Evolutionary conservation across 2,329 filamentous ascomycete genomes (phyloP).

Genomic region (Aspergillus sp.): DNA sequence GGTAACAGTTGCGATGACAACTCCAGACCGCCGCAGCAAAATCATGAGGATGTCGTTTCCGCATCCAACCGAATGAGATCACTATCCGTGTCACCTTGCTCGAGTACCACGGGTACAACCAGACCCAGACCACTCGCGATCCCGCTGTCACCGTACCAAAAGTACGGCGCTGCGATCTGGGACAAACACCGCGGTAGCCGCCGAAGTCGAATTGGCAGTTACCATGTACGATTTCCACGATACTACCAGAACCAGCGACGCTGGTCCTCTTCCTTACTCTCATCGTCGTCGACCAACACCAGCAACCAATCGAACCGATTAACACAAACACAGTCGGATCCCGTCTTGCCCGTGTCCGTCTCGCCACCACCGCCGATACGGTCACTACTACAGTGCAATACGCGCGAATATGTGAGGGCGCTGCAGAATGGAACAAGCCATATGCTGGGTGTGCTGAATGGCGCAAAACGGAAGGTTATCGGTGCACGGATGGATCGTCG

Average conservation of each 20-base stretch:
- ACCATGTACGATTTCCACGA: slow-evolving; percentile 14
- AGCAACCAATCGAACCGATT: slow-evolving; percentile 1
- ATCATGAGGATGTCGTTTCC: slow-evolving; percentile 1
- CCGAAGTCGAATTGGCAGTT: neutral
- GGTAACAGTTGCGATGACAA: neutral
- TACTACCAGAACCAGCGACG: slow-evolving; percentile 5
- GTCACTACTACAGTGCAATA: slow-evolving; percentile 16
- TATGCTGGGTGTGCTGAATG: slow-evolving; percentile 22
- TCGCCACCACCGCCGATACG: slow-evolving; percentile 8
- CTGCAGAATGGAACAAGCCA: slow-evolving; percentile 21
- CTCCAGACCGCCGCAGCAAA: neutral
- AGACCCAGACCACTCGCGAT: slow-evolving; percentile 23
- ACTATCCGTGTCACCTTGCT: slow-evolving; percentile 8
- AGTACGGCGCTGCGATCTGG: slow-evolving; percentile 29
- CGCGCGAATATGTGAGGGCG: slow-evolving; percentile 17
- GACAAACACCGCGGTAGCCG: slow-evolving; percentile 14
- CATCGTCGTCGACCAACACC: neutral
- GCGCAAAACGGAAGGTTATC: slow-evolving; percentile 27
- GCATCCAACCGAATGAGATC: slow-evolving; percentile 2
- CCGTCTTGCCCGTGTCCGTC: slow-evolving; percentile 4
- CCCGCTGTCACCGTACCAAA: slow-evolving; percentile 30
- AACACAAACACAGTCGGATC: neutral
- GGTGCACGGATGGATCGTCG: slow-evolving; percentile 28
- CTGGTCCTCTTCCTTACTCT: neutral
- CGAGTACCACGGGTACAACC: slow-evolving; percentile 6